These are phyloP conservation scores for Boeremia exigua DNA, from an alignment of 2,329 filamentous ascomycete genomes.

Conservation along the genomic window DNA sequence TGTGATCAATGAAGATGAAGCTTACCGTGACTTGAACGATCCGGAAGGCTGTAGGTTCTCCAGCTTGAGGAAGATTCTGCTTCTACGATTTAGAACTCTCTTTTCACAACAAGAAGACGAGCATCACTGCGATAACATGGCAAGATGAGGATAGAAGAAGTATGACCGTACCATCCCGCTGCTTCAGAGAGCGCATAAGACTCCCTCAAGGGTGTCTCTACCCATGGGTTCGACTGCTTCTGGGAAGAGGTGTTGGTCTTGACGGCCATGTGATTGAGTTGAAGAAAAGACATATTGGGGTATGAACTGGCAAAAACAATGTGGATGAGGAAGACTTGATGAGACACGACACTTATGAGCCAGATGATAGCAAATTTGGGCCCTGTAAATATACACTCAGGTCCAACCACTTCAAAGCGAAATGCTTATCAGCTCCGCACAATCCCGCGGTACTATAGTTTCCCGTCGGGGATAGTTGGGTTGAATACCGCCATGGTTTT, in stretches of 20 bases:
- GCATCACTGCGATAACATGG: neutral
- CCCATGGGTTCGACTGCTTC: constrained; percentile 60
- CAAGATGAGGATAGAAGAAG: constrained; percentile 15
- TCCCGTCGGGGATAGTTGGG: constrained; percentile 19
- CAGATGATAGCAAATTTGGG: constrained; percentile 7
- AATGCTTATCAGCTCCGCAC: constrained; percentile 34
- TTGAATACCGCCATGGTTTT: constrained; percentile 23
- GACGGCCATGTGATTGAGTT: constrained; percentile 31
- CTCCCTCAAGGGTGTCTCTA: constrained; percentile 73
- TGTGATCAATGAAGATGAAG: neutral
- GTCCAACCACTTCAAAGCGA: constrained; percentile 8
- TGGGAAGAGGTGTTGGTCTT: constrained; percentile 27
- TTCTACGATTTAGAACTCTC: constrained; percentile 46
- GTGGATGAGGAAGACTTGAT: constrained; percentile 1
- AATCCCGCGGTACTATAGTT: constrained; percentile 21
- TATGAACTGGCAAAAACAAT: neutral
- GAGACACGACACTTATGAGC: constrained; percentile 4
- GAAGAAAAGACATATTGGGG: constrained; percentile 13
- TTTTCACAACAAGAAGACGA: constrained; percentile 21
- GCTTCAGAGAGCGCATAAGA: constrained; percentile 70
- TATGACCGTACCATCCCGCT: constrained; percentile 70
- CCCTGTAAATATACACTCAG: constrained; percentile 4
- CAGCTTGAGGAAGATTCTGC: constrained; percentile 83
- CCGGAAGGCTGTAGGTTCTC: constrained; percentile 84
- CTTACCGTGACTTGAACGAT: constrained; percentile 76